Evolutionary conservation across 225 moss, liverwort and hornwort genomes (phyloP).

Genomic region (Asterella californica): DNA sequence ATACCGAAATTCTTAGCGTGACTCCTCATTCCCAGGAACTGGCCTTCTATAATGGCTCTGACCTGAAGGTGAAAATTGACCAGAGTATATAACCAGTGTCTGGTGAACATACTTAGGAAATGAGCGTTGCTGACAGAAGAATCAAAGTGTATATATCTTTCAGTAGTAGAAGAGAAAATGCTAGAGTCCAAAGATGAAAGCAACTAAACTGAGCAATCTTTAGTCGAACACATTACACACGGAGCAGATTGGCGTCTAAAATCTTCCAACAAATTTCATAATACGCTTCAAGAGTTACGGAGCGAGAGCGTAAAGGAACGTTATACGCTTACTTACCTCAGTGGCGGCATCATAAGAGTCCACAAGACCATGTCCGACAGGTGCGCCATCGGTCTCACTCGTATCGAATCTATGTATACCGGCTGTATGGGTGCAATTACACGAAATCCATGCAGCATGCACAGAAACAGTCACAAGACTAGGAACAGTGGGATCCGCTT

Average conservation of each 20-base stretch:
- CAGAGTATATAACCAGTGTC: background rate
- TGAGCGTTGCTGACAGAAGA: background rate
- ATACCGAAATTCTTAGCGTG: slow-evolving; percentile 84
- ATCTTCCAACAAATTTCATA: background rate
- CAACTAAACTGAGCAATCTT: background rate
- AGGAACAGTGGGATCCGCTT: background rate
- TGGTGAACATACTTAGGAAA: background rate
- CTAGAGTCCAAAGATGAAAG: background rate
- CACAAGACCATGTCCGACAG: background rate
- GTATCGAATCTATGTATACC: slow-evolving; percentile 16
- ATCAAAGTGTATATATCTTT: background rate
- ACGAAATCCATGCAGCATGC: background rate
- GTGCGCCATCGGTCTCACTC: background rate
- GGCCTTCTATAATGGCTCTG: slow-evolving; percentile 88
- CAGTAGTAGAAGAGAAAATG: background rate
- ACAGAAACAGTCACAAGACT: background rate
- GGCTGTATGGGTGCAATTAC: background rate
- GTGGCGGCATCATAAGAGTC: slow-evolving; percentile 12
- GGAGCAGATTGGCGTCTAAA: background rate
- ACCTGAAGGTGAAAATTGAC: slow-evolving; percentile 40
- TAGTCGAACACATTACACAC: background rate
- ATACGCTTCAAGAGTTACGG: background rate
- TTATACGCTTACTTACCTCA: slow-evolving; percentile 4
- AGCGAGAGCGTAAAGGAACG: background rate
- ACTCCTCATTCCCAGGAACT: slow-evolving; percentile 84